A percentile compares a stretch with the other conserved stretches of the same genome.
These are phyloP conservation scores for Colletotrichum simmondsii DNA, from an alignment of 2,329 filamentous ascomycete species.

Conservation along the genomic window DNA sequence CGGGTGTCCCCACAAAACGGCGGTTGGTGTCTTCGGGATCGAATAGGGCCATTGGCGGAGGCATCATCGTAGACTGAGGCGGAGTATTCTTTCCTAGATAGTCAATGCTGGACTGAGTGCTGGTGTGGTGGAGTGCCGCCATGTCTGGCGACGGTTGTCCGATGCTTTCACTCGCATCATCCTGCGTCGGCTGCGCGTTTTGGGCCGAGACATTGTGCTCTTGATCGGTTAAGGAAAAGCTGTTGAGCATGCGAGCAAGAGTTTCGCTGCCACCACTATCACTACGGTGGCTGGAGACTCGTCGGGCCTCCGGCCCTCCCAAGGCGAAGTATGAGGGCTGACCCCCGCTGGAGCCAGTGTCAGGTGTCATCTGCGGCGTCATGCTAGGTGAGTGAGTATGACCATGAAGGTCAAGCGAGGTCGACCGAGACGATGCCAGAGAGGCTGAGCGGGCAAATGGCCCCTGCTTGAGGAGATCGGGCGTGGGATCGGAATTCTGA, in stretches of 20 bases:
- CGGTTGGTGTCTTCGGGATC: constrained; percentile 94
- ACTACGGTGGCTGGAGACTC: constrained; percentile 80
- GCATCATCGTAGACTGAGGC: constrained; percentile 78
- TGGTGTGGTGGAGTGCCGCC: constrained; percentile 68
- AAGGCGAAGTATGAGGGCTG: constrained; percentile 96
- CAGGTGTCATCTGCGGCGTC: constrained; percentile 88
- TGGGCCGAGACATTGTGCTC: constrained; percentile 54
- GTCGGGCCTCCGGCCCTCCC: constrained; percentile 69
- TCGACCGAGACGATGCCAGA: constrained; percentile 88
- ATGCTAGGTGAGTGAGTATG: constrained; percentile 79
- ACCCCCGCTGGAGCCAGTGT: constrained; percentile 69
- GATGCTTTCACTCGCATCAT: constrained; percentile 80
- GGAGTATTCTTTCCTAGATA: constrained; percentile 70
- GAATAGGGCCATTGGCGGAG: constrained; percentile 93
- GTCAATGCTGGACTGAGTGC: constrained; percentile 54
- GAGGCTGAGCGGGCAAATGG: constrained; percentile 89
- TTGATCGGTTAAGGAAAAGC: constrained; percentile 78
- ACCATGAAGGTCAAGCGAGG: constrained; percentile 89
- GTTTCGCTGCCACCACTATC: constrained; percentile 93
- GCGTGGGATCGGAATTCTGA: constrained; percentile 81
- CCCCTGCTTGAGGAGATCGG: constrained; percentile 91
- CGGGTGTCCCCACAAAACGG: constrained; percentile 94
- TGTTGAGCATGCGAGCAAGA: constrained; percentile 83
- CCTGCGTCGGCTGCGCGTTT: constrained; percentile 70
- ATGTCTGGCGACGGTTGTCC: constrained; percentile 83